These are phyloP conservation scores for Ustilago cynodontis DNA, from an alignment of 1,284 basidiomycete genomes.

Conservation along the genomic window DNA sequence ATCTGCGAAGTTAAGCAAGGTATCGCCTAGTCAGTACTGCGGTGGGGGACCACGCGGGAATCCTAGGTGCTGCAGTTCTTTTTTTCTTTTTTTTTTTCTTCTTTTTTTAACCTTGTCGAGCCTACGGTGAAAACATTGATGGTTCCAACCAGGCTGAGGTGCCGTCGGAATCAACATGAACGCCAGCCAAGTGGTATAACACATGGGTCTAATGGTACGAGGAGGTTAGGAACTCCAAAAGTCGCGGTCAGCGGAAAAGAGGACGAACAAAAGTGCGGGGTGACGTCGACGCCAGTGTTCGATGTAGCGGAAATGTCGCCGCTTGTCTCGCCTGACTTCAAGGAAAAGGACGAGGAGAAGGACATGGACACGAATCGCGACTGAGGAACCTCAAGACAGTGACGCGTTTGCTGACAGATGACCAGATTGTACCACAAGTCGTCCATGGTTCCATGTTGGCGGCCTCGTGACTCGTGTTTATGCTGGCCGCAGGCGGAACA, in stretches of 20 bases:
- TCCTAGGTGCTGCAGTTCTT: slow-evolving; percentile 76
- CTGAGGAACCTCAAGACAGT: background rate
- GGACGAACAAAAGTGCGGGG: slow-evolving; percentile 7
- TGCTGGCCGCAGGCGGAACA: background rate
- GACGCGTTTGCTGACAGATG: background rate
- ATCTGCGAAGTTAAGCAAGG: slow-evolving; percentile 84
- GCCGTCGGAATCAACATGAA: background rate
- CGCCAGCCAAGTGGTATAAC: too few relatives aligned
- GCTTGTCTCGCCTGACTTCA: background rate
- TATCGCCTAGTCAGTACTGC: slow-evolving; percentile 85
- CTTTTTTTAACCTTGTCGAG: too few relatives aligned
- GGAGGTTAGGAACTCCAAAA: background rate
- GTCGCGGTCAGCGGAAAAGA: background rate
- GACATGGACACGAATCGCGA: too few relatives aligned
- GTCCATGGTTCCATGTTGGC: background rate
- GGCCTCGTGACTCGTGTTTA: background rate
- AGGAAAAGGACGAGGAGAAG: background rate
- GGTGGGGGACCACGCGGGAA: slow-evolving; percentile 86
- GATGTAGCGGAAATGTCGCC: slow-evolving; percentile 8
- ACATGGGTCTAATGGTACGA: too few relatives aligned
- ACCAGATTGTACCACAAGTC: background rate
- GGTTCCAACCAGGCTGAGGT: background rate
- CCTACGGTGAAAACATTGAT: too few relatives aligned
- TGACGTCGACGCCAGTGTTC: slow-evolving; percentile 21
- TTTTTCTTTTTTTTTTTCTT: slow-evolving; percentile 4